phyloP scores from a whole-genome alignment of 2,329 filamentous ascomycete species.

The Ceratocystis papillata region DNA sequence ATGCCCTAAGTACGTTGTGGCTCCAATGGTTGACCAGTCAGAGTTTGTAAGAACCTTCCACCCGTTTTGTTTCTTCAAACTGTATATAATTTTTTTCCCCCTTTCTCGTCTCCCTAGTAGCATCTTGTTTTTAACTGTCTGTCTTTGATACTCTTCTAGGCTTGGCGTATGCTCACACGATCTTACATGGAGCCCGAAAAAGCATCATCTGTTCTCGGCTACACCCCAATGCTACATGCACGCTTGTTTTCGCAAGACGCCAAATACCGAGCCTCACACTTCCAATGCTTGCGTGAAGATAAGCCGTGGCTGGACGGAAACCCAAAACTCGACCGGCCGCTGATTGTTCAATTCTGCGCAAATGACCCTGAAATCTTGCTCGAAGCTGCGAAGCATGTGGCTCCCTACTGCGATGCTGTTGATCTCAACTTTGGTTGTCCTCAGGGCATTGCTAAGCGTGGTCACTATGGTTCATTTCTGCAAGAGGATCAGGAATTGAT shows the following conservation, averaged over 20 bases:
- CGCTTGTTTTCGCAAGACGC: constrained; percentile 69
- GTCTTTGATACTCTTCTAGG: constrained; percentile 41
- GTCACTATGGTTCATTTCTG: constrained; percentile 85
- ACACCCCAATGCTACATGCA: constrained; percentile 94
- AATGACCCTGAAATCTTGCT: constrained; percentile 75
- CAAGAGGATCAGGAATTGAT: constrained; percentile 87
- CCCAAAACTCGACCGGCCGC: constrained; percentile 68
- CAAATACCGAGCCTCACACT: constrained; percentile 68
- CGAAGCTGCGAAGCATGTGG: constrained; percentile 63
- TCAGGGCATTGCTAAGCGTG: constrained; percentile 84
- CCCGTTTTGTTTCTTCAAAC: constrained; percentile 30
- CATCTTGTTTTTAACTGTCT: constrained; percentile 2
- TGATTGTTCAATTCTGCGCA: constrained; percentile 94
- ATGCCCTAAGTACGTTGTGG: constrained; percentile 78
- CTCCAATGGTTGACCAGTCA: constrained; percentile 96
- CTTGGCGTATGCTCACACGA: constrained; percentile 91
- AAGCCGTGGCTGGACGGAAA: constrained; percentile 70
- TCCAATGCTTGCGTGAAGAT: constrained; percentile 46
- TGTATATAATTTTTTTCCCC: not conserved
- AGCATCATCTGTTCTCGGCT: constrained; percentile 61
- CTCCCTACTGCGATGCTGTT: constrained; percentile 85
- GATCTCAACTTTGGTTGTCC: constrained; percentile 94
- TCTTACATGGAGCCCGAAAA: constrained; percentile 68
- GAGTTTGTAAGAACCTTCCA: constrained; percentile 59
- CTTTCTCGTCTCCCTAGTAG: not conserved